These are phyloP conservation scores for Cajanus cajan DNA, from an alignment of 306 rosid species.

Conservation along the genomic window DNA sequence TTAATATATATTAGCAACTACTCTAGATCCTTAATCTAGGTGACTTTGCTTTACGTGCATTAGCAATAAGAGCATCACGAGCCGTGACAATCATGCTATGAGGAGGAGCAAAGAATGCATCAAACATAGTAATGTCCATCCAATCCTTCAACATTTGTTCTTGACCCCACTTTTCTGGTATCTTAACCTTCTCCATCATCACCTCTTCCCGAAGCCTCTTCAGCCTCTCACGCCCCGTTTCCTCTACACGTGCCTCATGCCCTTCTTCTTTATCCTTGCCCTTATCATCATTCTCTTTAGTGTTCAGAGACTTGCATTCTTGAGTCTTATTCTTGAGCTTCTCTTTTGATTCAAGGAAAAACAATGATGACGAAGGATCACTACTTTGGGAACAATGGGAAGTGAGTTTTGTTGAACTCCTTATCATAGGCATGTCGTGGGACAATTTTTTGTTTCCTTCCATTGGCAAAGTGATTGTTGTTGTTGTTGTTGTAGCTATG, in stretches of 20 bases:
- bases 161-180: slow-evolving; percentile 67
- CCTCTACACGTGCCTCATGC: background rate
- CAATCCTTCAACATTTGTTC: slow-evolving; percentile 60
- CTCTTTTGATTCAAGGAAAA: slow-evolving; percentile 24
- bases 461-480: background rate
- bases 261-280: background rate
- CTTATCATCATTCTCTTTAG: background rate
- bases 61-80: slow-evolving; percentile 62
- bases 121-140: slow-evolving; percentile 56
- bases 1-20: slow-evolving; percentile 4
- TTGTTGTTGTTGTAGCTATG: background rate
- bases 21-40: slow-evolving; percentile 43
- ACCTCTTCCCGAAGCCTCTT: slow-evolving; percentile 62
- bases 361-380: slow-evolving; percentile 15
- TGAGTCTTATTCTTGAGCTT: background rate
- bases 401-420: slow-evolving; percentile 5
- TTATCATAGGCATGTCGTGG: background rate
- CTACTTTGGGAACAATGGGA: background rate
- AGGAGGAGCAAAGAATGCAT: slow-evolving; percentile 57
- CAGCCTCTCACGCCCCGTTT: slow-evolving; percentile 52
- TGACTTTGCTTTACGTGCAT: slow-evolving; percentile 42
- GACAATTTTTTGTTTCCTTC: slow-evolving; percentile 18
- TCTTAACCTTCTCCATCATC: slow-evolving; percentile 40
- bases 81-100: slow-evolving; percentile 47
- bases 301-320: slow-evolving; percentile 9